A percentile compares a stretch with the other conserved stretches of the same genome.
Conservation (phyloP, 108 stramenopile genomes). For the Cyclotella choctawhatcheeana region DNA sequence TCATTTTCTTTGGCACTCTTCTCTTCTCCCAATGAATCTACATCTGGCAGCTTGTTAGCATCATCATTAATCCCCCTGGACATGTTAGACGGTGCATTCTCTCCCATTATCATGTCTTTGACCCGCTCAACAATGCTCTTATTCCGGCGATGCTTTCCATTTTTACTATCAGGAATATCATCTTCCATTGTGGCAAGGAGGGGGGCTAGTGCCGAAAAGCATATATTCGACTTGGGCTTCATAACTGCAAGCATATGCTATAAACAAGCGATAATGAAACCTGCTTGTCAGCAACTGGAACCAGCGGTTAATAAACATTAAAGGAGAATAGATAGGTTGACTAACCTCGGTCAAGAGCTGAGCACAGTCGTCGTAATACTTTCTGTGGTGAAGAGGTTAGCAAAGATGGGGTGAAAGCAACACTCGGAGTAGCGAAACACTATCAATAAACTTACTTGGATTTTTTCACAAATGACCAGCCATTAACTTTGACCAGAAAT, state of each 20-base stretch:
- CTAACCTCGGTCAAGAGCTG: slow-evolving; percentile 81
- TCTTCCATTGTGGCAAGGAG: slow-evolving; percentile 63
- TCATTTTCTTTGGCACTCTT: slow-evolving; percentile 3
- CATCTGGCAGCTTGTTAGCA: slow-evolving; percentile 43
- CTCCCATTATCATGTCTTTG: slow-evolving; percentile 44
- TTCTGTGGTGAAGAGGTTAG: slow-evolving; percentile 45
- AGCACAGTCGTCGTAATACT: slow-evolving; percentile 97
- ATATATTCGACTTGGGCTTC: slow-evolving; percentile 68
- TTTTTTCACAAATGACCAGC: slow-evolving; percentile 98
- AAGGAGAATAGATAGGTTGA: too few species aligned
- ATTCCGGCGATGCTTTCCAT: slow-evolving; percentile 21
- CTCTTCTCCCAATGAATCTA: slow-evolving; percentile 8
- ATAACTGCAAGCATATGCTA: slow-evolving; percentile 83
- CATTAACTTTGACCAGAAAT: slow-evolving; percentile 74
- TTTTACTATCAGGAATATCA: slow-evolving; percentile 8
- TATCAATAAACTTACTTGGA: slow-evolving; percentile 58
- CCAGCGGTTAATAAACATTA: too few species aligned
- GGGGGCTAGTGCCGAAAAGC: slow-evolving; percentile 84
- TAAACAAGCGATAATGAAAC: too few species aligned
- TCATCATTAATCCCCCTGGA: slow-evolving; percentile 21
- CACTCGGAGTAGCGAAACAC: too few species aligned
- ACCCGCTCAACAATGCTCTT: slow-evolving; percentile 50
- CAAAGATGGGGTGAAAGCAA: background rate
- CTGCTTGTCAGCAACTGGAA: too few species aligned
- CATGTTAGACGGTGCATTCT: slow-evolving; percentile 21